Percentiles rank a stretch among this genome's conserved stretches.
These are phyloP conservation scores for Podila epigama DNA, from an alignment of 192 early-diverging fungal species.

Conservation along the genomic window DNA sequence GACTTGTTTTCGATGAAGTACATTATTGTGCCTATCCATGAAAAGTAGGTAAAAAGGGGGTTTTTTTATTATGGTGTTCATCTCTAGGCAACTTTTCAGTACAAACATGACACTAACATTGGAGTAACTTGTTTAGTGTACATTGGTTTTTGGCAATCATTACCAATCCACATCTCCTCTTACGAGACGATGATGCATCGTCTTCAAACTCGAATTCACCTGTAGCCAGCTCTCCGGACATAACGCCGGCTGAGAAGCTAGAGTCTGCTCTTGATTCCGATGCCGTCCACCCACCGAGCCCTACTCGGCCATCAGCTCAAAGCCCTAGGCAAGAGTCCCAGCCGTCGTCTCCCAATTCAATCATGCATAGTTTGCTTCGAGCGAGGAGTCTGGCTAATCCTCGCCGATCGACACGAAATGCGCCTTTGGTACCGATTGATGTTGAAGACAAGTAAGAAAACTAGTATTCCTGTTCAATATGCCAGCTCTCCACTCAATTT, in stretches of 20 bases:
- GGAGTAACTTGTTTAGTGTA: conserved; percentile 44
- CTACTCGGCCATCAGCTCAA: not conserved
- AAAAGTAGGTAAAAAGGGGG: conserved; percentile 42
- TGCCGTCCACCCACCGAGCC: not conserved
- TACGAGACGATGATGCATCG: conserved; percentile 2
- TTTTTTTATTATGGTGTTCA: no score
- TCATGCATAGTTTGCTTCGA: not conserved
- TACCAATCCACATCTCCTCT: conserved; percentile 66
- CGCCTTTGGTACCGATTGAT: conserved; percentile 7
- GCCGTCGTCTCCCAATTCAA: no score
- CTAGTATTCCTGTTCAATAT: not conserved
- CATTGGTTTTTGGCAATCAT: conserved; percentile 90
- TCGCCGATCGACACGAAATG: not conserved
- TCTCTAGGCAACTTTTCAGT: not conserved
- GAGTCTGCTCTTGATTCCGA: not conserved
- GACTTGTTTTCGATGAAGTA: conserved; percentile 76
- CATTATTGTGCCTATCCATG: conserved; percentile 85
- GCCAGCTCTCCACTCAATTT: not conserved
- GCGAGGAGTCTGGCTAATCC: not conserved
- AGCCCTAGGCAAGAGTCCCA: not conserved
- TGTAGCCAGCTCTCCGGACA: not conserved
- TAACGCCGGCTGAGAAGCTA: not conserved
- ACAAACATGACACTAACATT: not conserved
- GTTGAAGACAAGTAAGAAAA: conserved; percentile 14
- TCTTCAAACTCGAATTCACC: not conserved